Conservation (phyloP, 768 basidiomycete species). For the Dacryopinax primogenitus region DNA sequence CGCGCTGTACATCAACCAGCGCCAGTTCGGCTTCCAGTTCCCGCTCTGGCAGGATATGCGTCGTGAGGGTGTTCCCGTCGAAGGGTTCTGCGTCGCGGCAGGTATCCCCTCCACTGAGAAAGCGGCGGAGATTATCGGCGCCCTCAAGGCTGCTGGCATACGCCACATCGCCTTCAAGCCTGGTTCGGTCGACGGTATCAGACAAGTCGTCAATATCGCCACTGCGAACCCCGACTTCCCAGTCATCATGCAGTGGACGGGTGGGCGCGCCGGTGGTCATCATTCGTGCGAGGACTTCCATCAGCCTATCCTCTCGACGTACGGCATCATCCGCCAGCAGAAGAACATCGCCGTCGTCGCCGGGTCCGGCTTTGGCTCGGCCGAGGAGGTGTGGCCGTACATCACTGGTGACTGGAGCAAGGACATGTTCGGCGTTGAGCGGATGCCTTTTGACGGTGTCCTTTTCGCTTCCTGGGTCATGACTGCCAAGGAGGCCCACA, state of each 20-base stretch:
- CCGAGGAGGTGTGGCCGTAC: slow-evolving; percentile 93
- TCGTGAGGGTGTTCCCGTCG: slow-evolving; percentile 84
- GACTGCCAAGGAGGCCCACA: slow-evolving; percentile 98
- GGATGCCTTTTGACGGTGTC: slow-evolving; percentile 98
- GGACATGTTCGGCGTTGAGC: slow-evolving; percentile 64
- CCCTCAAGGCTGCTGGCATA: slow-evolving; percentile 69
- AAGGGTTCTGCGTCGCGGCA: slow-evolving; percentile 98
- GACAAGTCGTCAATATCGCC: slow-evolving; percentile 93
- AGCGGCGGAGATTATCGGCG: slow-evolving; percentile 87
- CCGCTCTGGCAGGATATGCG: slow-evolving; percentile 98
- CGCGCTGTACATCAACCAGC: slow-evolving; percentile 93
- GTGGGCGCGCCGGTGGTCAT: slow-evolving; percentile 95
- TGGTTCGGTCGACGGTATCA: slow-evolving; percentile 92
- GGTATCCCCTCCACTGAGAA: slow-evolving; percentile 96
- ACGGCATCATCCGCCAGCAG: slow-evolving; percentile 78
- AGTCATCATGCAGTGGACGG: slow-evolving; percentile 97
- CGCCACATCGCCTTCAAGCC: slow-evolving; percentile 98
- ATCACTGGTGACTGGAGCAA: slow-evolving; percentile 92
- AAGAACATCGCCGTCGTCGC: slow-evolving; percentile 79
- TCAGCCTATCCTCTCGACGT: slow-evolving; percentile 83
- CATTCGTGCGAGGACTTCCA: slow-evolving; percentile 99
- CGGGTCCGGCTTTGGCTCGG: slow-evolving; percentile 92
- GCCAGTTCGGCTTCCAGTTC: slow-evolving; percentile 93
- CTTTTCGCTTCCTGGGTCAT: slow-evolving; percentile 93
- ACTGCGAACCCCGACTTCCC: slow-evolving; percentile 90